Percentiles rank a stretch among this genome's conserved stretches.
phyloP scores from a whole-genome alignment of 2,329 filamentous ascomycete genomes.

The Colletotrichum lini region DNA sequence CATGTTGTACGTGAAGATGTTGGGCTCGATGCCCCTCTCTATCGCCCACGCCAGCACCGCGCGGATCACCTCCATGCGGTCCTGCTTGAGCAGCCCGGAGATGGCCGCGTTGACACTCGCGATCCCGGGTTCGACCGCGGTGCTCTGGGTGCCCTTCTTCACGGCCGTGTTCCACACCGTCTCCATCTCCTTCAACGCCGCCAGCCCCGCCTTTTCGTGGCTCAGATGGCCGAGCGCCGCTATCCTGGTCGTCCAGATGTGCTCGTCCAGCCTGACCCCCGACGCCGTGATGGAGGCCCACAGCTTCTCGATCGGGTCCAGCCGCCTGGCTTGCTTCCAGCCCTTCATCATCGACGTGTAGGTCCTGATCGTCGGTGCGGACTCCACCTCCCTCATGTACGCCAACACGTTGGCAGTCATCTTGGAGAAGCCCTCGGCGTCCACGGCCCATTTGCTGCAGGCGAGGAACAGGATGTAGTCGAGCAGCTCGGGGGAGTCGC shows the following conservation, averaged over 20 bases:
- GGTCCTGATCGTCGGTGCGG: conserved; percentile 73
- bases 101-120: conserved; percentile 80
- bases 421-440: conserved; percentile 9
- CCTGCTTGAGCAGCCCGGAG: conserved; percentile 69
- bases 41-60: conserved; percentile 73
- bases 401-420: conserved; percentile 52
- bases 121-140: conserved; percentile 71
- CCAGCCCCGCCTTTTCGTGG: conserved; percentile 69
- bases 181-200: conserved; percentile 77
- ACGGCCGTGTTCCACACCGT: conserved; percentile 67
- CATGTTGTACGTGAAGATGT: conserved; percentile 76
- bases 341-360: conserved; percentile 83
- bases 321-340: conserved; percentile 72
- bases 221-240: conserved; percentile 73
- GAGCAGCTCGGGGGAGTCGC: conserved; percentile 52
- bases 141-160: conserved; percentile 45
- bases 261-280: conserved; percentile 72
- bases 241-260: conserved; percentile 80
- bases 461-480: conserved; percentile 59
- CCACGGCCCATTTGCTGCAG: conserved; percentile 47
- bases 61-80: conserved; percentile 64
- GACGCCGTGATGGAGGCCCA: conserved; percentile 76
- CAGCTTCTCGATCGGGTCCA: conserved; percentile 72
- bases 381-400: conserved; percentile 61
- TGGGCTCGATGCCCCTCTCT: conserved; percentile 67